Evolutionary conservation across 176 grass and related monocot species (phyloP).

Genomic region (Oryza punctata): DNA sequence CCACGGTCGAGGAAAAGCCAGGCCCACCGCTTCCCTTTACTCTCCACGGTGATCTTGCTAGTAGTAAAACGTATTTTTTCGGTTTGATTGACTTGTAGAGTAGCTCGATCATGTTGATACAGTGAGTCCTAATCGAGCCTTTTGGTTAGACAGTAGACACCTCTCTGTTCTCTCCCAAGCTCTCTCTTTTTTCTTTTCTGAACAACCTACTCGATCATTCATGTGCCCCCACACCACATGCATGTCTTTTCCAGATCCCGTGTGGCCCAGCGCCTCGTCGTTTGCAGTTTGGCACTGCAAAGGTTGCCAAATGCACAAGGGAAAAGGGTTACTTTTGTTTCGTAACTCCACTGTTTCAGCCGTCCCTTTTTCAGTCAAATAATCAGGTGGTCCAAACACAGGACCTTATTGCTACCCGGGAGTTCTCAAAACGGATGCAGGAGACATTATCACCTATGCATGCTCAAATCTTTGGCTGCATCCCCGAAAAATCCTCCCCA

Average conservation of each 20-base stretch:
- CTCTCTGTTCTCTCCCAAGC: not conserved
- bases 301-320: slow-evolving; percentile 16
- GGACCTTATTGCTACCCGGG: not conserved
- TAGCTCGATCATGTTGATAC: not conserved
- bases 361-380: not conserved
- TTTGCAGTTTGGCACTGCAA: not conserved
- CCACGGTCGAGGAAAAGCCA: not conserved
- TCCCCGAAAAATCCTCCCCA: slow-evolving; percentile 42
- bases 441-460: not conserved
- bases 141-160: not conserved
- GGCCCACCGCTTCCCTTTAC: not conserved
- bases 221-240: slow-evolving; percentile 20
- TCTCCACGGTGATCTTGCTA: not conserved
- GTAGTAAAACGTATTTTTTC: not conserved
- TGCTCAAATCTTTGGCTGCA: slow-evolving; percentile 28
- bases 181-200: not conserved
- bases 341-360: slow-evolving; percentile 27
- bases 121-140: not conserved
- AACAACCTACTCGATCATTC: slow-evolving; percentile 24
- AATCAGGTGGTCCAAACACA: slow-evolving; percentile 27
- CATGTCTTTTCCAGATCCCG: slow-evolving; percentile 8
- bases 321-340: slow-evolving; percentile 23
- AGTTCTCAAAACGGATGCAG: slow-evolving; percentile 23
- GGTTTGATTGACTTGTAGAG: slow-evolving; percentile 27
- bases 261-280: not conserved